These are phyloP conservation scores for Pythium monospermum DNA, from an alignment of 352 stramenopile species.

Conservation along the genomic window DNA sequence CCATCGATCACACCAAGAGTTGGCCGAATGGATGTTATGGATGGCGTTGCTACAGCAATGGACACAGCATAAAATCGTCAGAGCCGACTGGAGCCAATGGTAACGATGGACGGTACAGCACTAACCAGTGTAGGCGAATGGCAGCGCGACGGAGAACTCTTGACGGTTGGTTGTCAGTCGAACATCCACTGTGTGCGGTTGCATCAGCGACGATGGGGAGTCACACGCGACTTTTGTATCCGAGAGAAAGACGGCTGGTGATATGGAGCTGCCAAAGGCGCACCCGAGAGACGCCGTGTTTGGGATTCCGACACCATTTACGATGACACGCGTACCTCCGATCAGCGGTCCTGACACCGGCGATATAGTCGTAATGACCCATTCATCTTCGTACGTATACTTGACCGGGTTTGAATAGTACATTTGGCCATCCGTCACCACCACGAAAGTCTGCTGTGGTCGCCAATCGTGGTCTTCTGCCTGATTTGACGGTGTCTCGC, in stretches of 20 bases:
- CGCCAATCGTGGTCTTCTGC: constrained; percentile 13
- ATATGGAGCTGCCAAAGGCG: constrained; percentile 7
- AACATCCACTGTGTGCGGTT: constrained; percentile 22
- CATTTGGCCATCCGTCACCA: constrained; percentile 44
- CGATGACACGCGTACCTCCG: constrained; percentile 30
- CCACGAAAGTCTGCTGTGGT: constrained; percentile 33
- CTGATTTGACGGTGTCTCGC: constrained; percentile 30
- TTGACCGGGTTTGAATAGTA: constrained; percentile 59
- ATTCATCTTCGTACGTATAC: constrained; percentile 44
- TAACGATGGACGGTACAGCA: neutral
- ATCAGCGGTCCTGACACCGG: constrained; percentile 25
- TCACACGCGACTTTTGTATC: constrained; percentile 6
- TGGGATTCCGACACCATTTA: constrained; percentile 22
- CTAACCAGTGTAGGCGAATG: constrained; percentile 46
- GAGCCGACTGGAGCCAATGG: neutral
- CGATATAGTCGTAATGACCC: constrained; percentile 22
- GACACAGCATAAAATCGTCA: neutral
- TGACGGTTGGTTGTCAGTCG: constrained; percentile 50
- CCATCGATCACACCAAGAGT: constrained; percentile 2
- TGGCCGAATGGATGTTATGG: constrained; percentile 17
- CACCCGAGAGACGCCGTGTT: constrained; percentile 14
- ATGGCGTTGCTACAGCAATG: constrained; percentile 29
- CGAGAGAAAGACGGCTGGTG: constrained; percentile 5
- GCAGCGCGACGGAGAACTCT: constrained; percentile 36
- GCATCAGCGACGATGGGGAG: neutral